Evolutionary conservation across 1,284 basidiomycete species (phyloP), one percentile per base, ranked within the genome.

Genomic region (Baeospora myosura): DNA sequence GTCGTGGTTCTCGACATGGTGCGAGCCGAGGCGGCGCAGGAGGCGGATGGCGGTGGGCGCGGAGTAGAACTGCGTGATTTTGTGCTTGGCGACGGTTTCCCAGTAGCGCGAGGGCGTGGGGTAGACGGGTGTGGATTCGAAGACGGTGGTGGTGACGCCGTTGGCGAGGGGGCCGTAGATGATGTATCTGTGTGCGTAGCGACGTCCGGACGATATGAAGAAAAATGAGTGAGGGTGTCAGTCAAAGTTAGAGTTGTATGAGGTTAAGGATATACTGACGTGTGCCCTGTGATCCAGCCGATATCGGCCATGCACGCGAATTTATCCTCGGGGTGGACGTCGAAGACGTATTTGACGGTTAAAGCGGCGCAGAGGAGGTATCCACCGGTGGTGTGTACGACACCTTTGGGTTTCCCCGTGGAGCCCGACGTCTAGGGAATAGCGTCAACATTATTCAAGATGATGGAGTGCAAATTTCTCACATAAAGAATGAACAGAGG

Each of bases 241-340:
- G 31, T 25, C 34, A 32, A 10, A 47, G 23, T 34, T 16, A 37
- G 32, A 35, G 12, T 31, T 38, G 41, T 45, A 20, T 8, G 28
- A 38, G 22, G 33, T 21, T 42, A 47, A 31, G 16, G 6, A 33
- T 18, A 25, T 23, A 63, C 72, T 50, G 55, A 88, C 64, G 90
- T 90, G 71, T 98, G 95, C 28, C 95, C 95, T 3, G 95, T 98
- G 66, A 98, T 97, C 95, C 95, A 98, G 55, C 95, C 95, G 44
- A 98, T 78, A 60, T 98, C 95, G 49, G 95, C 95, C 94, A 98
- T 95, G 72, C 96, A 98, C 4, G 88, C 95, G 61, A 95, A 98
- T 52, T 74, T 81, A 68, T 94, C 87, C 42, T 86, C 88, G 11
- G 84, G 78, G 64, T 98, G 96, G 22, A 97, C 80, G 61, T 98